Evolutionary conservation across 2,329 filamentous ascomycete genomes (phyloP).

Genomic region (Phaeophleospora eucalypticola): DNA sequence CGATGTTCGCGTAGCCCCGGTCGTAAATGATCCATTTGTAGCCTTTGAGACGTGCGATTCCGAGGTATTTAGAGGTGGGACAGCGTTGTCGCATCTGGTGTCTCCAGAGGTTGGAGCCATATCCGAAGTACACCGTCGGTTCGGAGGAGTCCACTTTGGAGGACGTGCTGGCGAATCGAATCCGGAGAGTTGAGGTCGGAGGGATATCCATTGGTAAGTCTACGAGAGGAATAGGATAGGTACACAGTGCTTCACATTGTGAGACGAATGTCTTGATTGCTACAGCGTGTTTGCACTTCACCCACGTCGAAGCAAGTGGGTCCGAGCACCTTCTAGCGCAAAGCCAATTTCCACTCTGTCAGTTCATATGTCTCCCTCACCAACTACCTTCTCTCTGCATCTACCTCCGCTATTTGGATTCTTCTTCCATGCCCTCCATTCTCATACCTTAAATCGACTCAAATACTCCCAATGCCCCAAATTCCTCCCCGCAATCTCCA

Average conservation of each 20-base stretch:
- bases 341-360: not conserved
- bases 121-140: slow-evolving; percentile 54
- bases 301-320: not conserved
- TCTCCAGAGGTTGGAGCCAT: slow-evolving; percentile 65
- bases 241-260: too few relatives aligned
- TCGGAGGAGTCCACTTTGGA: not conserved
- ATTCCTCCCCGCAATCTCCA: not conserved
- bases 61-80: slow-evolving; percentile 51
- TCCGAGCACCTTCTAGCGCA: not conserved
- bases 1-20: slow-evolving; percentile 66
- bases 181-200: not conserved
- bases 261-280: too few relatives aligned
- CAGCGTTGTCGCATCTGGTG: slow-evolving; percentile 63
- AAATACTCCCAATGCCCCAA: too few relatives aligned
- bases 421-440: too few relatives aligned
- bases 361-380: too few relatives aligned
- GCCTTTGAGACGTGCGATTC: slow-evolving; percentile 53
- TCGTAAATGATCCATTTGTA: slow-evolving; percentile 65
- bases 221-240: too few relatives aligned
- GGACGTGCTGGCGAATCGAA: slow-evolving; percentile 1
- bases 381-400: too few relatives aligned
- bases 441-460: too few relatives aligned
- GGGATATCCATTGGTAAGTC: slow-evolving; percentile 1
- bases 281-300: too few relatives aligned
- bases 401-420: too few relatives aligned